Evolutionary conservation across 179 eudicot species (phyloP).

Genomic region (Pouteria campechiana): DNA sequence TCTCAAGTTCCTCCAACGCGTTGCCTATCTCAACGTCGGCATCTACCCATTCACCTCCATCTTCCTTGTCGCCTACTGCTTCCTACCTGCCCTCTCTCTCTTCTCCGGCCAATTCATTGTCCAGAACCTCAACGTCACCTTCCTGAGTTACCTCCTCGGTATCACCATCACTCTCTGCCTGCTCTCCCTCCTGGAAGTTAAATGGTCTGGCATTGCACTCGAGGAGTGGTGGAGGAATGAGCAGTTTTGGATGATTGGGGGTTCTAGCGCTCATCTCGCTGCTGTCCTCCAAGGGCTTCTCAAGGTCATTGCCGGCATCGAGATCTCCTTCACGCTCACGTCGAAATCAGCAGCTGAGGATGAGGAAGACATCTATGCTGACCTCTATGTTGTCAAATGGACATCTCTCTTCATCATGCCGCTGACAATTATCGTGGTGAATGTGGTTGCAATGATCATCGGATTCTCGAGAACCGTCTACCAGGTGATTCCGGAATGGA

Average conservation of each 20-base stretch:
- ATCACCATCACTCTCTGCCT: constrained; percentile 37
- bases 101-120: constrained; percentile 70
- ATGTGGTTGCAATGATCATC: constrained; percentile 35
- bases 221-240: constrained; percentile 88
- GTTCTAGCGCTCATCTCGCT: constrained; percentile 61
- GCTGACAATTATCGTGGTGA: constrained; percentile 35
- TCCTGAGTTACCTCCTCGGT: constrained; percentile 39
- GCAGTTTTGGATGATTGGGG: constrained; percentile 77
- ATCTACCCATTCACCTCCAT: constrained; percentile 78
- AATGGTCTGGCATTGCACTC: constrained; percentile 67
- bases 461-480: constrained; percentile 43
- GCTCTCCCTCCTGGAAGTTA: constrained; percentile 63
- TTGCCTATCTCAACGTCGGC: constrained; percentile 69
- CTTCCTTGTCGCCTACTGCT: constrained; percentile 48
- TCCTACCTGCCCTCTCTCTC: constrained; percentile 66
- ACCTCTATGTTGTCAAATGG: constrained; percentile 54
- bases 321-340: constrained; percentile 65
- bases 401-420: constrained; percentile 60
- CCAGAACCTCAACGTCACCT: constrained; percentile 30
- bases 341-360: constrained; percentile 50
- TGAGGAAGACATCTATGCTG: constrained; percentile 55
- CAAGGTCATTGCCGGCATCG: constrained; percentile 60
- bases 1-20: constrained; percentile 60
- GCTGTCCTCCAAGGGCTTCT: constrained; percentile 68
- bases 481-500: constrained; percentile 68